These are phyloP conservation scores for Cercospora sp. DNA, from an alignment of 2,329 filamentous ascomycete genomes.

Conservation along the genomic window DNA sequence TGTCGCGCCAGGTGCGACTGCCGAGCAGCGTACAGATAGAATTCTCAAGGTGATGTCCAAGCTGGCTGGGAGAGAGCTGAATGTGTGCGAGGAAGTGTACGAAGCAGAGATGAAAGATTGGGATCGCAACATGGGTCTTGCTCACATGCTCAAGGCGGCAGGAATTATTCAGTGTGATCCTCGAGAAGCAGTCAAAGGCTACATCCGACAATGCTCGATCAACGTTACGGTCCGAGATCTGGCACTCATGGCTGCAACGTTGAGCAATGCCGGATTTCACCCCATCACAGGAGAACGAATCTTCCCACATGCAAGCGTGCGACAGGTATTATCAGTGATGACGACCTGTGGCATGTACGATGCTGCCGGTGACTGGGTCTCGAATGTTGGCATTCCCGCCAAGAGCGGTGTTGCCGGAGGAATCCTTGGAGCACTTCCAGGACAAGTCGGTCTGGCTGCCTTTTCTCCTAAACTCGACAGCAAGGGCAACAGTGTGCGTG, in stretches of 20 bases:
- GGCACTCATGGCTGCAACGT: conserved; percentile 45
- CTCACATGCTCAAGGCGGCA: conserved; percentile 47
- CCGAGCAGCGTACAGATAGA: conserved; percentile 41
- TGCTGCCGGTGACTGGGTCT: conserved; percentile 46
- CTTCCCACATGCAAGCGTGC: conserved; percentile 43
- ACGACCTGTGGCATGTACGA: conserved; percentile 49
- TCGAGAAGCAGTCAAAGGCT: conserved; percentile 42
- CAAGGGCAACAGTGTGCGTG: conserved; percentile 30
- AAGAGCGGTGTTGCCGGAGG: conserved; percentile 40
- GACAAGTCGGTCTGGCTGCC: conserved; percentile 29
- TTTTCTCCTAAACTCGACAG: conserved; percentile 31
- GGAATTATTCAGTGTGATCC: conserved; percentile 43
- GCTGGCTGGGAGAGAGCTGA: conserved; percentile 42
- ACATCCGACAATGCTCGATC: conserved; percentile 47
- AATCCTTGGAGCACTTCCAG: conserved; percentile 29
- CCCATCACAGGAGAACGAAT: conserved; percentile 40
- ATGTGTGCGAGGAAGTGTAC: conserved; percentile 41
- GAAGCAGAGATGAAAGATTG: conserved; percentile 43
- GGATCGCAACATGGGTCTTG: conserved; percentile 35
- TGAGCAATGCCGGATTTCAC: conserved; percentile 44
- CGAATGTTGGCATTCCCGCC: conserved; percentile 44
- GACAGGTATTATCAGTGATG: conserved; percentile 47
- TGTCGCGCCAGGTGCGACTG: conserved; percentile 34
- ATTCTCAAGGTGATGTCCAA: conserved; percentile 42
- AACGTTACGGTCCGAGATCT: conserved; percentile 47